Evolutionary conservation across 228 moss, liverwort and hornwort genomes (phyloP).

Genomic region (Sphagnum fallax): DNA sequence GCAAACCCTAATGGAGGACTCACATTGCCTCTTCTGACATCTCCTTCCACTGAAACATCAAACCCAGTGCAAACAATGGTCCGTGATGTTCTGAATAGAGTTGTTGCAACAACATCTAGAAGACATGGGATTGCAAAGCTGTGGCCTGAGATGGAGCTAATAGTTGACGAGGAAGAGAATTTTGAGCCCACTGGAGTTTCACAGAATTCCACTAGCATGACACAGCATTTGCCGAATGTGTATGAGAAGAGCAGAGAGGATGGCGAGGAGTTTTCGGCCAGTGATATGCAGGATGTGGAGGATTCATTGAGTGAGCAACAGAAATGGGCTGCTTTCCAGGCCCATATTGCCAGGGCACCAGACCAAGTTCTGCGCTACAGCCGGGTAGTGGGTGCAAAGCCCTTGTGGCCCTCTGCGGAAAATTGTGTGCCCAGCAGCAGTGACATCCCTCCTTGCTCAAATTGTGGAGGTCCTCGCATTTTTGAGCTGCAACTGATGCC

Average conservation of each 20-base stretch:
- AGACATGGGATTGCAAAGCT: conserved; percentile 30
- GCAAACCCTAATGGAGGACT: background rate
- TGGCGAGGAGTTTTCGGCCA: conserved; percentile 48
- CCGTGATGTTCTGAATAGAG: conserved; percentile 18
- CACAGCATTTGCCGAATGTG: conserved; percentile 41
- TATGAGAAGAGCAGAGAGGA: conserved; percentile 51
- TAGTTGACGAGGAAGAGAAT: conserved; percentile 40
- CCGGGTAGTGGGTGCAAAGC: conserved; percentile 52
- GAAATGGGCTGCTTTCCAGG: conserved; percentile 80
- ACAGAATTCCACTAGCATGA: conserved; percentile 4
- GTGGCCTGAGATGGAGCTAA: conserved; percentile 84
- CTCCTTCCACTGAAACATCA: background rate
- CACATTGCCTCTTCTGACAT: background rate
- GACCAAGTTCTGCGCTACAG: conserved; percentile 69
- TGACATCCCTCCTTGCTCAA: conserved; percentile 45
- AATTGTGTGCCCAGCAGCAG: conserved; percentile 37
- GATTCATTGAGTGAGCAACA: conserved; percentile 64
- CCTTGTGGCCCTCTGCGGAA: conserved; percentile 69
- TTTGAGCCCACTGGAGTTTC: conserved; percentile 6
- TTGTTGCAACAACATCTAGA: conserved; percentile 4
- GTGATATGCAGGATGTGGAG: conserved; percentile 66
- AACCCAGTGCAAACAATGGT: conserved; percentile 18
- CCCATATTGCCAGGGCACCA: conserved; percentile 48
- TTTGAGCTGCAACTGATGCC: conserved; percentile 88
- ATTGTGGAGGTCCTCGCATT: conserved; percentile 57